Base-by-base conservation (phyloP, 169 alveolate species). In the Plasmodium adleri region DNA sequence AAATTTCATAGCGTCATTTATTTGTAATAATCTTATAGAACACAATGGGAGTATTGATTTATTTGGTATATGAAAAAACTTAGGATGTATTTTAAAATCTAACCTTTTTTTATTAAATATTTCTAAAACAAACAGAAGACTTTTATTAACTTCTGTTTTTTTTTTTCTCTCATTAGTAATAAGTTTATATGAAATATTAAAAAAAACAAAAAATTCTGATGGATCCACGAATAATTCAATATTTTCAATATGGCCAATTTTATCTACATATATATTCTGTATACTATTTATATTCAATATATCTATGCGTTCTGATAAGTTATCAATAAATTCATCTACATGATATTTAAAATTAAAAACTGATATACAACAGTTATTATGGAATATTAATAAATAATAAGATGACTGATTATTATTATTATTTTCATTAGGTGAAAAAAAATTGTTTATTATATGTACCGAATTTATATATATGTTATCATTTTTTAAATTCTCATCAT, bases 201-300 rank as follows among this genome's bases (percentile, higher is more conserved):
- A 70, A 45, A 83, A 83, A 13, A 83, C 91, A 43, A 83, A 83
- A 62, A 83, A 83, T 56, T 83, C 91, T n/a, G 91, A 83, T 4
- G 91, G 91, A 26, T 83, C 91, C 12, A 83, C 50, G 71, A 83
- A 83, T 28, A 83, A 17, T 28, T 83, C 86, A 1, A 83, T 49
- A 28, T 83, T 83, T 71, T 70, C 85, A 3, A 83, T 83, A 49
- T 62, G 32, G 1, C 54, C 8, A 5, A 39, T 43, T 20, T 73
- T 83, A 7, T 67, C 74, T 1, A 83, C 50, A 59, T 20, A 83
- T 17, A 83, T 83, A 83, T 83, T 83, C 17, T 83, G 86, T 20
- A 68, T 49, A 22, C 83, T 83, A 17, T 4, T 2, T 28, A 58
- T 52, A 20, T 63, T 70, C 9, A 83, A 56, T 26, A 83, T 83